phyloP scores from a whole-genome alignment of 306 rosid species.

The Dalbergia oliveri region DNA sequence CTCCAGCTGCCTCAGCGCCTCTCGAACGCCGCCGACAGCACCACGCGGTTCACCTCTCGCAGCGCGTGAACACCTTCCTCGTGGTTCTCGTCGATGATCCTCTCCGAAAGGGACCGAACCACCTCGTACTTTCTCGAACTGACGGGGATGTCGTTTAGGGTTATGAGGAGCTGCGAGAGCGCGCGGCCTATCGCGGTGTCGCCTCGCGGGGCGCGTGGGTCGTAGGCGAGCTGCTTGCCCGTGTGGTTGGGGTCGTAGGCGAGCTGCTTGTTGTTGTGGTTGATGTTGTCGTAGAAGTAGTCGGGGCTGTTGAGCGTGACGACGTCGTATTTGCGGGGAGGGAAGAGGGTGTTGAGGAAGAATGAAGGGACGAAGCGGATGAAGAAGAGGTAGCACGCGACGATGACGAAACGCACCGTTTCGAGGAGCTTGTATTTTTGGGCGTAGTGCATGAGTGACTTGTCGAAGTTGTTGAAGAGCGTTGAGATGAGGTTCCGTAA shows the following conservation, averaged over 20 bases:
- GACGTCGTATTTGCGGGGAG: constrained; percentile 16
- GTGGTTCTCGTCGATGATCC: constrained; percentile 64
- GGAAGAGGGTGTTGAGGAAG: constrained; percentile 17
- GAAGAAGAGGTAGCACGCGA: constrained; percentile 49
- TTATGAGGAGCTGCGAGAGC: constrained; percentile 70
- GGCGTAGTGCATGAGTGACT: constrained; percentile 46
- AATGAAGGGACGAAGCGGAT: constrained; percentile 63
- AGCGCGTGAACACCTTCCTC: constrained; percentile 54
- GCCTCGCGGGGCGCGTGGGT: constrained; percentile 24
- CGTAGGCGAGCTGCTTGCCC: background rate
- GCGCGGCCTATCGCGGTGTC: constrained; percentile 68
- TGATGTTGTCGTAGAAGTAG: too few species aligned
- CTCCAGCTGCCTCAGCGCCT: constrained; percentile 63
- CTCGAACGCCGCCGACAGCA: constrained; percentile 62
- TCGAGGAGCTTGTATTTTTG: constrained; percentile 56
- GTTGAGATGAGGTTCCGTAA: constrained; percentile 56
- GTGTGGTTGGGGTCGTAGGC: background rate
- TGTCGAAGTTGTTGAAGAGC: constrained; percentile 51
- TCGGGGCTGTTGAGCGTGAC: background rate
- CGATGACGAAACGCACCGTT: constrained; percentile 54
- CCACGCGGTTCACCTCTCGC: constrained; percentile 66
- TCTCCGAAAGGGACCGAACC: constrained; percentile 75
- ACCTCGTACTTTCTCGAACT: constrained; percentile 80
- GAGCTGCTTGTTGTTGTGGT: background rate
- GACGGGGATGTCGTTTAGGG: constrained; percentile 67